Evolutionary conservation across 208 protist species (phyloP).

Genomic region (Lotmaria passim): DNA sequence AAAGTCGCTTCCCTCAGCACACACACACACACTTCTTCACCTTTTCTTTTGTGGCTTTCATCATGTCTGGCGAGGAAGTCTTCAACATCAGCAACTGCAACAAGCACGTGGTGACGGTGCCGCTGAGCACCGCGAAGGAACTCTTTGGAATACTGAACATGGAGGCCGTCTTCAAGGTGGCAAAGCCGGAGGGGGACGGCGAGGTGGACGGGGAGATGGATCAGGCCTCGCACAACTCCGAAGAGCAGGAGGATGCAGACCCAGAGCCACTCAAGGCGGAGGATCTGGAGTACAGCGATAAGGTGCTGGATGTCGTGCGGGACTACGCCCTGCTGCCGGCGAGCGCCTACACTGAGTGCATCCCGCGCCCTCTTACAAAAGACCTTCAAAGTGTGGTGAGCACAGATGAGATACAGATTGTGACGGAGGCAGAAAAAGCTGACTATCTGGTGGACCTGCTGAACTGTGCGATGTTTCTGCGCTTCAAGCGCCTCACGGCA

Average conservation of each 20-base stretch:
- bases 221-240: not conserved
- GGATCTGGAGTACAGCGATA: slow-evolving; percentile 41
- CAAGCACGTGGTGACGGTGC: slow-evolving; percentile 36
- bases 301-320: slow-evolving; percentile 41
- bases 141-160: slow-evolving; percentile 38
- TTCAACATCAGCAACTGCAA: slow-evolving; percentile 35
- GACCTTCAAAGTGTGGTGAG: slow-evolving; percentile 36
- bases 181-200: slow-evolving; percentile 25
- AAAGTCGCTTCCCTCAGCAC: not conserved
- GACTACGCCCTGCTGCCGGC: slow-evolving; percentile 39
- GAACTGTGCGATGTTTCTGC: slow-evolving; percentile 56
- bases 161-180: slow-evolving; percentile 35
- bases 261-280: slow-evolving; percentile 39
- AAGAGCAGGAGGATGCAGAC: slow-evolving; percentile 1
- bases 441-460: slow-evolving; percentile 50
- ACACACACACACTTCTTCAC: slow-evolving; percentile 3
- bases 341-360: slow-evolving; percentile 35
- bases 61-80: slow-evolving; percentile 26
- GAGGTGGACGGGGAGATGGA: slow-evolving; percentile 17
- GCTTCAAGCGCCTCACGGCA: slow-evolving; percentile 45
- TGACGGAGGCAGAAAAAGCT: slow-evolving; percentile 39
- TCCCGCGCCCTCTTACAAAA: slow-evolving; percentile 50
- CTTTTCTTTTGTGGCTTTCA: not conserved
- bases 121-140: slow-evolving; percentile 34
- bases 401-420: slow-evolving; percentile 50